Evolutionary conservation across 768 basidiomycete species (phyloP), one percentile per base, ranked within the genome.

Genomic region (Ephemerocybe angulata): DNA sequence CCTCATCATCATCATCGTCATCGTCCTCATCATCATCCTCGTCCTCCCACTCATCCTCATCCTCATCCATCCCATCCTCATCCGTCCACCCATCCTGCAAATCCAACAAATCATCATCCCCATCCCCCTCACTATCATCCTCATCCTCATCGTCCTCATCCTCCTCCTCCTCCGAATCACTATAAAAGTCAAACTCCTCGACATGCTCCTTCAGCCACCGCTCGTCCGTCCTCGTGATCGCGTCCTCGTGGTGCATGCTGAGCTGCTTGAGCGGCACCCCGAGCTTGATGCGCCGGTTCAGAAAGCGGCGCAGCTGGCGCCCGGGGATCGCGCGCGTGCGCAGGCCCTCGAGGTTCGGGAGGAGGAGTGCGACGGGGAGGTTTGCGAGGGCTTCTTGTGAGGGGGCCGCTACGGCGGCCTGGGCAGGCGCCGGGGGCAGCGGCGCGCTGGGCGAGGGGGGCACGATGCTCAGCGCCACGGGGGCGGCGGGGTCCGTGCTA

Each of bases 121-220:
- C 62, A n/a, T 68, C 74, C 6, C 80, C 81, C 49, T 84, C 83
- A 6, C 83, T 84, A 12, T 41, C 25, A 12, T 24, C 49, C n/a
- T 54, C 57, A 28, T 55, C 57, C 3, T 50, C 59, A n/a, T 49
- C n/a, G n/a, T 51, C 54, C 4, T 41, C 62, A n/a, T 65, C 68
- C 7, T 65, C 62, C 35, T 67, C 70, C 19, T 72, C 72, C 30
- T 77, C 78, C 25, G 69, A 71, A 48, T 81, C 84, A 28, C 82
- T 83, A 56, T 84, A 87, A 57, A 72, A 78, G 11, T 80, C 79
- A 15, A 87, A 73, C 29, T 68, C 68, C 54, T 81, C 76, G 49
- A 84, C 48, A 59, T 86, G 72, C 4, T 65, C 65, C 49, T 65
- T 71, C 35, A 88, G 62, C 86, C 85, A 88, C 37, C 63, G 63